Base-by-base conservation (phyloP, 768 basidiomycete species). In the Mycena epipterygia region DNA sequence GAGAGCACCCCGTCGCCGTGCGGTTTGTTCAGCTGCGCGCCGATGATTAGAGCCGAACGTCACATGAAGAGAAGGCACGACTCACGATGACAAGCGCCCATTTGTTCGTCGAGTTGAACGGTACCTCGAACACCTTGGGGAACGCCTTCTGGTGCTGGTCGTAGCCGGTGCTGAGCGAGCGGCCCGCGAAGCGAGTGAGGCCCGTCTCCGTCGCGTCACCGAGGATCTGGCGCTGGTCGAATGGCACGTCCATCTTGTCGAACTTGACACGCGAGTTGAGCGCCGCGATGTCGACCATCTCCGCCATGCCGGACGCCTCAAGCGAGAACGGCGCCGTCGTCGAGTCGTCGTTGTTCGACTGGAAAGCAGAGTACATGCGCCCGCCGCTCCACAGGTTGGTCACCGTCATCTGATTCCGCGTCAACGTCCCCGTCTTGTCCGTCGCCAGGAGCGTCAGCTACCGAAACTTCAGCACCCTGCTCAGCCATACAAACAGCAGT, bases 151-250 rank as follows among this genome's bases (percentile, higher is more conserved):
- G 77, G 68, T 89, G 85, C 16, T 73, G 81, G 72, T 91, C 91
- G 71, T 90, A 92, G 66, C 88, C 86, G 0, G 80, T 66, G 37
- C 79, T 76, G 13, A 91, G 76, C 68, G 85, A 82, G 42, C 87
- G 87, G 9, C 89, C 90, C 33, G 90, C 89, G 77, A 92, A 91
- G 42, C 90, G 88, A 30, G 89, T 87, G 46, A 92, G 81, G 23
- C 91, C 91, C n/a, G 90, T 91, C 80, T 92, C 91, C 5, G 91
- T 92, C n/a, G 91, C 91, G 76, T 92, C 91, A 4, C 91, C 91
- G 23, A 92, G 84, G 63, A 92, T 91, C 42, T 81, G 79, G 55
- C 91, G 84, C 77, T 91, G 80, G 23, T 88, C 86, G 65, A 92
- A 91, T 1, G 89, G 88, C 9, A 91, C 77, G 74, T 91, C 90